Base-by-base conservation (phyloP, 192 early-diverging fungal species). In the Polychytrium aggregatum region DNA sequence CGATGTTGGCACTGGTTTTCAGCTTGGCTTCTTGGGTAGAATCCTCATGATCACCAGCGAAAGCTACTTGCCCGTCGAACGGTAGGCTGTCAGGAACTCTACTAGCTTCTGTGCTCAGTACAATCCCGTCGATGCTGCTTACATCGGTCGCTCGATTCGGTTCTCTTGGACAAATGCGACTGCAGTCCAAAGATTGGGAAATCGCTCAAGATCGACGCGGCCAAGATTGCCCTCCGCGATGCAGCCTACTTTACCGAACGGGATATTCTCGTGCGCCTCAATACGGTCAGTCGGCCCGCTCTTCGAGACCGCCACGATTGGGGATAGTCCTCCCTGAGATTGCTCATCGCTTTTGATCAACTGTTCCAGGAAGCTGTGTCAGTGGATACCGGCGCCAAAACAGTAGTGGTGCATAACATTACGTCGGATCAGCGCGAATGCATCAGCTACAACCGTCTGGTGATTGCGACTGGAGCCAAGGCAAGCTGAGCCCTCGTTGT, bases 171-270 rank as follows among this genome's bases (percentile, higher is more conserved):
- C n/a, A n/a, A n/a, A n/a, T n/a, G n/a, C n/a, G n/a, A n/a, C n/a
- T n/a, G n/a, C n/a, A n/a, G 76, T 44, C 68, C 74, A n/a, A 75
- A 81, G 57, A 50, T 81, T 22, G 65, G 56, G 64, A 81, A 81
- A 48, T 33, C 50, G 0, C 42, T 73, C 44, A 63, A 70, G 25
- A 53, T 61, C 7, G 44, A 47, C 20, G 41, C 59, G 1, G 30
- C 45, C 14, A 62, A 64, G 40, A 58, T 78, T 58, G 48, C 48
- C 3, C 34, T 81, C 2, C 63, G 78, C 20, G 41, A 50, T 16
- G 46, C 37, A 3, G 67, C 60, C 34, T 56, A 65, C 52, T 76
- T 70, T 44, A 37, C 55, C 8, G 41, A 67, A 26, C 44, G 68
- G 1, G 71, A 53, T 34, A 60, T 81, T 27, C 53, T 65, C 10